Evolutionary conservation across 176 grass and related monocot genomes (phyloP).

Genomic region (Tuctoria greenei): DNA sequence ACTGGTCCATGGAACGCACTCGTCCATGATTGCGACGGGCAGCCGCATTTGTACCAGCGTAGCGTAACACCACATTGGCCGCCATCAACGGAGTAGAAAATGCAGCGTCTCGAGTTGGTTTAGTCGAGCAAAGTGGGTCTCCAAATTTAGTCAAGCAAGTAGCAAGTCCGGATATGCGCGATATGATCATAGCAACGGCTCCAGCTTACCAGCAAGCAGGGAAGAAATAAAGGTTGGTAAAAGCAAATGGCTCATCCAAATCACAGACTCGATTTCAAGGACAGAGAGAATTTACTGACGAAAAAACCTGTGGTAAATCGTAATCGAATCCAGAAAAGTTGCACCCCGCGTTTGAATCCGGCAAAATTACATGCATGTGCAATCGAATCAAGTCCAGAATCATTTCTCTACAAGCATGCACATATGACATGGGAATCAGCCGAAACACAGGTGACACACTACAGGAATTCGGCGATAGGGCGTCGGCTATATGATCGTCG

Average conservation of each 20-base stretch:
- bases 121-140: slow-evolving; percentile 8
- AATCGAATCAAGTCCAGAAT: background rate
- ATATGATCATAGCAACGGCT: background rate
- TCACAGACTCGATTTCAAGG: background rate
- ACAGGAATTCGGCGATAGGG: too few relatives aligned
- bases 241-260: too few relatives aligned
- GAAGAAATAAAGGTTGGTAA: too few relatives aligned
- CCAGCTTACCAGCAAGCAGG: too few relatives aligned
- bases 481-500: too few relatives aligned
- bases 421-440: background rate
- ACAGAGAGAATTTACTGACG: background rate
- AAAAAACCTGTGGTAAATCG: background rate
- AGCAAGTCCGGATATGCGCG: background rate
- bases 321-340: background rate
- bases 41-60: background rate
- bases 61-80: slow-evolving; percentile 11
- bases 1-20: too few relatives aligned
- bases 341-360: background rate
- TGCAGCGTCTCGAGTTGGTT: background rate
- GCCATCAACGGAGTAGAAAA: slow-evolving; percentile 18
- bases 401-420: background rate
- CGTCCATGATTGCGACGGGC: slow-evolving; percentile 25
- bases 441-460: too few relatives aligned
- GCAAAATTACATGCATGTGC: background rate
- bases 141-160: background rate